A percentile compares a stretch with the other conserved stretches of the same genome.
These are phyloP conservation scores for Schwanniomyces sp. DNA, from an alignment of 805 yeast genomes.

Conservation along the genomic window DNA sequence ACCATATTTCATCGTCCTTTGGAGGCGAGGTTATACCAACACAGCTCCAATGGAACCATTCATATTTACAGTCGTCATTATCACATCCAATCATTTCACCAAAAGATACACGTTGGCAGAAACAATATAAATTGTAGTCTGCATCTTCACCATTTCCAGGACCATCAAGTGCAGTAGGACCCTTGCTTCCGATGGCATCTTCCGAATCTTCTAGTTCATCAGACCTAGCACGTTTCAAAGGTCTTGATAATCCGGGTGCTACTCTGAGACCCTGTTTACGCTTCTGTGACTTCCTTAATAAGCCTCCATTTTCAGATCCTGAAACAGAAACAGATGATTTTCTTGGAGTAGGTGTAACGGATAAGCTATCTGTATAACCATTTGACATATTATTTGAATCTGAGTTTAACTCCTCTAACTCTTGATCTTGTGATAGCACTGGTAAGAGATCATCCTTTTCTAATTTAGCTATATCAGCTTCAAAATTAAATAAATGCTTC, in stretches of 20 bases:
- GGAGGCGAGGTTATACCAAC: slow-evolving; percentile 90
- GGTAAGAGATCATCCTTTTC: slow-evolving; percentile 83
- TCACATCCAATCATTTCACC: slow-evolving; percentile 99
- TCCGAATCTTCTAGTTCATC: slow-evolving; percentile 22
- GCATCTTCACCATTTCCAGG: slow-evolving; percentile 39
- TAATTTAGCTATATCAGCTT: slow-evolving; percentile 70
- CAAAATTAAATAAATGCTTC: slow-evolving; percentile 71
- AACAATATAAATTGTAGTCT: slow-evolving; percentile 64
- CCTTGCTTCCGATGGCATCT: slow-evolving; percentile 3
- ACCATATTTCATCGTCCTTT: slow-evolving; percentile 79
- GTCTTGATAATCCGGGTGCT: slow-evolving; percentile 10
- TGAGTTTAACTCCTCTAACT: slow-evolving; percentile 14
- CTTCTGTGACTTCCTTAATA: slow-evolving; percentile 22
- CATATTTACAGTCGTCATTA: slow-evolving; percentile 80
- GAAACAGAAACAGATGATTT: slow-evolving; percentile 14
- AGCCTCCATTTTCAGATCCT: slow-evolving; percentile 12
- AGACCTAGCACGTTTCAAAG: slow-evolving; percentile 18
- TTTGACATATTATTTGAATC: slow-evolving; percentile 12
- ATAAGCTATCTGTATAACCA: slow-evolving; percentile 22
- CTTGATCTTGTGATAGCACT: slow-evolving; percentile 36
- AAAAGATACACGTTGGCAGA: slow-evolving; percentile 91
- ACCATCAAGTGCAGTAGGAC: slow-evolving; percentile 14
- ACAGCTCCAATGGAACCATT: slow-evolving; percentile 97
- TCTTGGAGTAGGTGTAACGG: slow-evolving; percentile 33
- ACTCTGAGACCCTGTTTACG: slow-evolving; percentile 18